Conservation (phyloP, 2,329 filamentous ascomycete species). For the Camillea tinctor region DNA sequence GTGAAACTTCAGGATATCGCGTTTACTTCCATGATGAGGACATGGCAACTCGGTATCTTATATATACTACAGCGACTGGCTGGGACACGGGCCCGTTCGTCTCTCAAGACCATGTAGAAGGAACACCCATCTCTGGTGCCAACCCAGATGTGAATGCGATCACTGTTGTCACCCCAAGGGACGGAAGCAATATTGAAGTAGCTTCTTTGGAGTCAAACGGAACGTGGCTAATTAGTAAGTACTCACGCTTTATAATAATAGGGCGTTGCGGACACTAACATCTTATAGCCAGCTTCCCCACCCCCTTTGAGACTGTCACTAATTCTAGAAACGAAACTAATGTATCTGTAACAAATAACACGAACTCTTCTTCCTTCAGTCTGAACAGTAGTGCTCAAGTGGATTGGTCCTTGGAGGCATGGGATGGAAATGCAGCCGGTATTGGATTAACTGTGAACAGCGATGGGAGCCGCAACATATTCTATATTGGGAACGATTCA, state of each 20-base stretch:
- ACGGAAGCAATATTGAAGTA: constrained; percentile 9
- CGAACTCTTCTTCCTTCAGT: background rate
- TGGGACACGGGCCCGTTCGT: constrained; percentile 1
- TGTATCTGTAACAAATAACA: constrained; percentile 6
- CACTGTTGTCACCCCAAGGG: constrained; percentile 6
- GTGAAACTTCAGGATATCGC: constrained; percentile 4
- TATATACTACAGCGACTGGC: background rate
- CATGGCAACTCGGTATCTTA: constrained; percentile 1
- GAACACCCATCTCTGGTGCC: constrained; percentile 1
- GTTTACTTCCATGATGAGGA: constrained; percentile 10
- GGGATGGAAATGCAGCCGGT: constrained; percentile 8
- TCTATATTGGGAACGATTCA: constrained; percentile 28
- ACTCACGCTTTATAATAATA: background rate
- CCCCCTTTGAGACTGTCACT: constrained; percentile 1
- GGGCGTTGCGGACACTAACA: background rate
- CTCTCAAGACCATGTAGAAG: constrained; percentile 5
- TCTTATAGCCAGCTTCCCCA: constrained; percentile 4
- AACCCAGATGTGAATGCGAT: constrained; percentile 4
- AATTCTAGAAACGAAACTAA: background rate
- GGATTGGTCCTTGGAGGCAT: constrained; percentile 8
- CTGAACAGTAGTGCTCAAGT: background rate
- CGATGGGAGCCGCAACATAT: constrained; percentile 8
- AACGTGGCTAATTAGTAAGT: constrained; percentile 10
- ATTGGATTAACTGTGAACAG: constrained; percentile 12
- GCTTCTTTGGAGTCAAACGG: constrained; percentile 1